Base-by-base conservation (phyloP, 495 filamentous ascomycete species). In the Hypoxylon intermedium region DNA sequence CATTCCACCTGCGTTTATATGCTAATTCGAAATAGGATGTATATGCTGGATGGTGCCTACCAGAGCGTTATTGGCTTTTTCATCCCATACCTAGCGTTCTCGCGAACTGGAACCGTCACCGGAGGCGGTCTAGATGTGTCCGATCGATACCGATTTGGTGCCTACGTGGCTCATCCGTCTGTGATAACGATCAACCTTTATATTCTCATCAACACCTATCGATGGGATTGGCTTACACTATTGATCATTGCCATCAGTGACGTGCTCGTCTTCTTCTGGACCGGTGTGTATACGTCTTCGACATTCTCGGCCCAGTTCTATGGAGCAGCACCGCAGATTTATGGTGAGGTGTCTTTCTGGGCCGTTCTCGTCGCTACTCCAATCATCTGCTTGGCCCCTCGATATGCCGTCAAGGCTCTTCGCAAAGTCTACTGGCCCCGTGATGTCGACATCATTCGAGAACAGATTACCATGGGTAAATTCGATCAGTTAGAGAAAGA, bases 171-270 rank as follows among this genome's bases (percentile, higher is more conserved):
- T 2, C 83, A 86, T 45, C 89, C 88, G 45, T 85, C 90, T 11
- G 85, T 95, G 38, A 78, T 96, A 65, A 87, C 87, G 37, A 94
- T 96, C 75, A 99, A 99, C 70, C 71, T 86, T 50, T 99, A 98
- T 78, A 88, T 99, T 65, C 77, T 98, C 60, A 83, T 99, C 77
- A 99, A 99, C 72, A 93, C 89, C 4, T 98, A 94, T 72, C 82
- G 92, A 53, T 98, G 95, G 95, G 95, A 99, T 72, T 98, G 93
- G 93, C 78, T 98, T 66, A 91, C 93, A 60, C 65, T 90, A 9
- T 78, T 97, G 68, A 87, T 96, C 65, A 87, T 92, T 23, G 70
- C 68, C 41, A 82, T 97, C 69, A 96, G 92, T 74, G 88, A 88
- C 57, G 70, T 97, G 20, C 80, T 97, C 67, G 87, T 98, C 66